Percentiles rank a stretch among this genome's conserved stretches.
phyloP scores from a whole-genome alignment of 192 early-diverging fungal genomes.

The Irineochytrium annulatum region DNA sequence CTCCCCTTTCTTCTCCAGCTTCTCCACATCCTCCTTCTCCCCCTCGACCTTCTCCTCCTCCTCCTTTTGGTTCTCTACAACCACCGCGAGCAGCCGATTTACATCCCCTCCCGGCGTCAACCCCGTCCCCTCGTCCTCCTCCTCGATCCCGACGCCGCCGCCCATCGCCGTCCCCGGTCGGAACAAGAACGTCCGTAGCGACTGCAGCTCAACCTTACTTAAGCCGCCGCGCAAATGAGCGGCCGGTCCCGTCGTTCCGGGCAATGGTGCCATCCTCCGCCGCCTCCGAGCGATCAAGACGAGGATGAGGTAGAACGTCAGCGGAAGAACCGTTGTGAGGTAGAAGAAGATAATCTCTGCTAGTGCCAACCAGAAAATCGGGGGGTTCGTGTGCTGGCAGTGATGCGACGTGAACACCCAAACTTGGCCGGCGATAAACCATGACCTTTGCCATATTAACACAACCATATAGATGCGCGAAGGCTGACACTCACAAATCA shows the following conservation, averaged over 20 bases:
- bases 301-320: constrained; percentile 20
- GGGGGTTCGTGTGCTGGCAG: constrained; percentile 17
- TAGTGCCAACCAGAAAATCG: constrained; percentile 23
- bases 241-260: constrained; percentile 22
- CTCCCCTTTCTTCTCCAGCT: background rate
- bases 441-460: constrained; percentile 7
- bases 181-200: constrained; percentile 29
- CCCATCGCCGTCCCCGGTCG: constrained; percentile 6
- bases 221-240: constrained; percentile 25
- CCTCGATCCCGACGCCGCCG: background rate
- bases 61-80: background rate
- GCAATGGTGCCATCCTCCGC: background rate
- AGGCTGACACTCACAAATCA: constrained; percentile 18
- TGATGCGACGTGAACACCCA: constrained; percentile 12
- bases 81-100: background rate
- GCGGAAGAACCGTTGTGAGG: constrained; percentile 18
- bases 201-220: constrained; percentile 19
- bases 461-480: background rate
- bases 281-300: constrained; percentile 17
- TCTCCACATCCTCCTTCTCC: background rate
- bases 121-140: constrained; percentile 13
- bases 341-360: constrained; percentile 28
- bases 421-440: constrained; percentile 26
- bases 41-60: background rate
- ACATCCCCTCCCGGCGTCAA: background rate